Evolutionary conservation across 2,329 filamentous ascomycete species (phyloP).

Genomic region (Trichoderma simmonsii): DNA sequence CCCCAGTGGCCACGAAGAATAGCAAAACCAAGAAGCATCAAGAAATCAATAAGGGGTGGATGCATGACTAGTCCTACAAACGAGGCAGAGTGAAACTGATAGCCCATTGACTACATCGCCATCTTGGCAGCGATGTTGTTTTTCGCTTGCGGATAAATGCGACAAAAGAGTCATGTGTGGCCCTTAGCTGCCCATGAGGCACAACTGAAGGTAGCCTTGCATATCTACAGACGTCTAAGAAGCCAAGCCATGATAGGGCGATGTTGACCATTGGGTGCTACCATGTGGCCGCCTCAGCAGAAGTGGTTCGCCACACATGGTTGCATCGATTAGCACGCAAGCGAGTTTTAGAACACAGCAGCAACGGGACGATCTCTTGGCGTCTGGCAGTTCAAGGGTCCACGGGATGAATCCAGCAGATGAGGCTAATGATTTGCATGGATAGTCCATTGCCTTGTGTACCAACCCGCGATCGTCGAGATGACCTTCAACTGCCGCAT

Average conservation of each 20-base stretch:
- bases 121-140: not conserved
- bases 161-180: not conserved
- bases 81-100: not conserved
- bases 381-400: not conserved
- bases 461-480: not conserved
- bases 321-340: not conserved
- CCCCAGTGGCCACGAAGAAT: not conserved
- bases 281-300: slow-evolving; percentile 3
- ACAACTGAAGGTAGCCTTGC: not conserved
- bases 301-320: not conserved
- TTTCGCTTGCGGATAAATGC: not conserved
- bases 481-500: not conserved
- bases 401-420: not conserved
- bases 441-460: not conserved
- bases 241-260: not conserved
- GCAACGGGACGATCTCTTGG: slow-evolving; percentile 4
- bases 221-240: not conserved
- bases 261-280: not conserved
- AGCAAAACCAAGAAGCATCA: not conserved
- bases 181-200: not conserved
- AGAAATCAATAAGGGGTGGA: not conserved
- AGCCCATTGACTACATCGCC: not conserved
- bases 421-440: not conserved
- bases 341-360: not conserved
- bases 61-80: not conserved